A percentile compares a stretch with the other conserved stretches of the same genome.
phyloP scores from a whole-genome alignment of 352 stramenopile genomes.

The Globisporangium viniferum region DNA sequence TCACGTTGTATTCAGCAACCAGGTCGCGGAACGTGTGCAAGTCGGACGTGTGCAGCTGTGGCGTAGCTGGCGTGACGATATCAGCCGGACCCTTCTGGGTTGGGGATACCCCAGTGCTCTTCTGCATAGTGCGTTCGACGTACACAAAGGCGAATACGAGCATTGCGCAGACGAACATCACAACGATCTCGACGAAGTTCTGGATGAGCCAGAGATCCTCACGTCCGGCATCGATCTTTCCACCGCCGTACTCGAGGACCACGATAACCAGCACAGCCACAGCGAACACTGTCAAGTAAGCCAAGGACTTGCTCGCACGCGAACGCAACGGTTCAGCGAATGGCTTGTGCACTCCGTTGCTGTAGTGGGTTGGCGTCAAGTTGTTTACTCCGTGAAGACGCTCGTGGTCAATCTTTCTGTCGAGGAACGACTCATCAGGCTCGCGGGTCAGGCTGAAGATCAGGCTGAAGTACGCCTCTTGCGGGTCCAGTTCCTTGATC shows the following conservation, averaged over 20 bases:
- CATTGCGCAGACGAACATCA: conserved; percentile 1
- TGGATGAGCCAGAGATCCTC: conserved; percentile 22
- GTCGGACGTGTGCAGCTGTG: background rate
- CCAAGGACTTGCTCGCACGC: background rate
- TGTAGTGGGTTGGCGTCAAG: conserved; percentile 5
- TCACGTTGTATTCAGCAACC: conserved; percentile 28
- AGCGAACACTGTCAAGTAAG: background rate
- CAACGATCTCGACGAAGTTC: conserved; percentile 15
- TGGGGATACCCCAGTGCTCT: background rate
- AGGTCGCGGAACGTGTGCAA: conserved; percentile 27
- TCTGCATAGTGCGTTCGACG: background rate
- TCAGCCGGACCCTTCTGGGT: background rate
- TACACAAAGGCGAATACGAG: conserved; percentile 4
- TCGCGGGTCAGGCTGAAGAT: conserved; percentile 25
- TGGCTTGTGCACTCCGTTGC: background rate
- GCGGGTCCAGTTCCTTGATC: conserved; percentile 27
- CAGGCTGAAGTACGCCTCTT: conserved; percentile 20
- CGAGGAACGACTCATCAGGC: conserved; percentile 12
- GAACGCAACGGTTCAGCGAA: conserved; percentile 19
- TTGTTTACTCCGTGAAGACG: conserved; percentile 4
- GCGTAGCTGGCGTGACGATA: background rate
- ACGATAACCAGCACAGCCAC: background rate
- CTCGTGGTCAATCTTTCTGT: conserved; percentile 17
- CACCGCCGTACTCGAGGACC: conserved; percentile 19
- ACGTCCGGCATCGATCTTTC: conserved; percentile 11